These are phyloP conservation scores for Pichia sp. DNA, from an alignment of 1,139 yeast genomes.

Conservation along the genomic window DNA sequence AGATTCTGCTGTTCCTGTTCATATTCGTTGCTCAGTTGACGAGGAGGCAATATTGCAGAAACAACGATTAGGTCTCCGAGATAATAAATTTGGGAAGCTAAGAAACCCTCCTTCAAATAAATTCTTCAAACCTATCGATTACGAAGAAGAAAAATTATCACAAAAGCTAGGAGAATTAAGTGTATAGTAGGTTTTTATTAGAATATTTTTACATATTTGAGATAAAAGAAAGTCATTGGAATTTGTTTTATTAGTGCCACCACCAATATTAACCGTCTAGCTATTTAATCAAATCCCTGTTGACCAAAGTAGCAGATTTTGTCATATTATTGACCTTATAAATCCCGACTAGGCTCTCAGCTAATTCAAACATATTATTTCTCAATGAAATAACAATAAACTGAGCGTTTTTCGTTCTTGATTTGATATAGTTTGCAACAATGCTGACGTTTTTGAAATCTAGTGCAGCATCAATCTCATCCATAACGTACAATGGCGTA, in stretches of 20 bases:
- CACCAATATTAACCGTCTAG: neutral
- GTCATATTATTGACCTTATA: slow-evolving; percentile 93
- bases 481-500: slow-evolving; percentile 97
- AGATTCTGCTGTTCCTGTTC: neutral
- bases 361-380: slow-evolving; percentile 96
- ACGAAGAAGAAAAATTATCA: slow-evolving; percentile 7
- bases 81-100: neutral
- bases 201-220: neutral
- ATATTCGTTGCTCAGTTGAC: slow-evolving; percentile 17
- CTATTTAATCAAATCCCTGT: slow-evolving; percentile 41
- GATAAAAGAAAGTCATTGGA: no score
- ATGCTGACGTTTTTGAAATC: slow-evolving; percentile 96
- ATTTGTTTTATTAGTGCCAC: neutral
- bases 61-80: neutral
- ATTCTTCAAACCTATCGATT: slow-evolving; percentile 18
- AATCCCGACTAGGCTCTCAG: slow-evolving; percentile 90
- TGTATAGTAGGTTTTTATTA: slow-evolving; percentile 1
- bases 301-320: slow-evolving; percentile 70
- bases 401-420: slow-evolving; percentile 93
- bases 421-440: slow-evolving; percentile 95
- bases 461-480: slow-evolving; percentile 97
- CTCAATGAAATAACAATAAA: slow-evolving; percentile 92
- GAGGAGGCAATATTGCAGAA: slow-evolving; percentile 12
- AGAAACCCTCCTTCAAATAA: slow-evolving; percentile 15
- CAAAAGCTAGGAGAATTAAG: slow-evolving; percentile 14